These are phyloP conservation scores for Conticribra weissflogii DNA, from an alignment of 108 stramenopile species.

Conservation along the genomic window DNA sequence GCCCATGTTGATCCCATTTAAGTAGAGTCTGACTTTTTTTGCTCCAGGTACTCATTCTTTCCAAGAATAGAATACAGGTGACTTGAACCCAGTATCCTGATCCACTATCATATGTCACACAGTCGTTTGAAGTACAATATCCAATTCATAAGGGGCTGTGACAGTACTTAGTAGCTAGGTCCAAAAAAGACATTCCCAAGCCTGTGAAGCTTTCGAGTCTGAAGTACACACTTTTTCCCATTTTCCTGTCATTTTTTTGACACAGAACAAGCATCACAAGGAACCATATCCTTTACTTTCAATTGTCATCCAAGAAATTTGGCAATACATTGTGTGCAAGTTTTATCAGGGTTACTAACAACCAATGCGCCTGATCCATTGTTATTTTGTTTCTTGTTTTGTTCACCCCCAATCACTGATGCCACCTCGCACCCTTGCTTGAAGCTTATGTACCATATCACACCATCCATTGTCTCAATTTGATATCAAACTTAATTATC, in stretches of 20 bases:
- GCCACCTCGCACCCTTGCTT: not conserved
- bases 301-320: not conserved
- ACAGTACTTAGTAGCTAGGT: not conserved
- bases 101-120: slow-evolving; percentile 36
- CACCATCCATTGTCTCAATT: no score
- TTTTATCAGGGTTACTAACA: slow-evolving; percentile 1
- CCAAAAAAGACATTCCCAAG: not conserved
- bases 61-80: slow-evolving; percentile 9
- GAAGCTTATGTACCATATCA: no score
- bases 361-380: not conserved
- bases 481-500: no score
- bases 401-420: no score
- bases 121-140: not conserved
- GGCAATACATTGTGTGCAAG: not conserved
- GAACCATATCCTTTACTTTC: not conserved
- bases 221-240: not conserved
- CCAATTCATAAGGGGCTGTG: not conserved
- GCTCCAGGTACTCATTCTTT: slow-evolving; percentile 10
- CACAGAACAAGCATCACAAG: not conserved
- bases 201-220: no score
- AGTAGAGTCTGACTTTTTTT: not conserved
- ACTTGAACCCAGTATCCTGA: slow-evolving; percentile 8
- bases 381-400: no score
- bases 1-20: not conserved
- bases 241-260: slow-evolving; percentile 1